Percentiles rank a stretch among this genome's conserved stretches.
Conservation (phyloP, 768 basidiomycete genomes). For the Leccinum fibrillosum region DNA sequence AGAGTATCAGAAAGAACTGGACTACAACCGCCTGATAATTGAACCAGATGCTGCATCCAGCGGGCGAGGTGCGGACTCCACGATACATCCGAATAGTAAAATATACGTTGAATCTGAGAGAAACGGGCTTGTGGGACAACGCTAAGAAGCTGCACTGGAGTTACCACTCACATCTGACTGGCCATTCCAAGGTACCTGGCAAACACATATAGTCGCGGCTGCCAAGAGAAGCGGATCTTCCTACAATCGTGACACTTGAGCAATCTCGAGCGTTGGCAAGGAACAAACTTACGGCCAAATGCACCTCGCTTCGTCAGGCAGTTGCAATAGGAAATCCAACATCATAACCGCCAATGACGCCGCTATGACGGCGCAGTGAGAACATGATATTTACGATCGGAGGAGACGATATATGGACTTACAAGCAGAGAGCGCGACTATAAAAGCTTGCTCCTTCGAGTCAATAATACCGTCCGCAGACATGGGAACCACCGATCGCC, state of each 20-base stretch:
- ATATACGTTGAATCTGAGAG: constrained; percentile 21
- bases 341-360: constrained; percentile 9
- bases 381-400: background rate
- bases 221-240: constrained; percentile 2
- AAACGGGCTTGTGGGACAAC: background rate
- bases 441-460: background rate
- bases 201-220: constrained; percentile 8
- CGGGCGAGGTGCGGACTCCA: constrained; percentile 3
- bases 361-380: background rate
- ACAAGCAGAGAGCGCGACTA: background rate
- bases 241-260: background rate
- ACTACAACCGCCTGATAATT: constrained; percentile 12
- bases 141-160: background rate
- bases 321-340: constrained; percentile 9
- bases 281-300: constrained; percentile 20
- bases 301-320: constrained; percentile 8
- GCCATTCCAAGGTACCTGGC: constrained; percentile 18
- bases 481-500: background rate
- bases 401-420: background rate
- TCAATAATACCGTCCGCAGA: background rate
- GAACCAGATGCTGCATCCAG: constrained; percentile 17
- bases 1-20: constrained; percentile 10
- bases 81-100: constrained; percentile 16
- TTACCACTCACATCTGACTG: constrained; percentile 17
- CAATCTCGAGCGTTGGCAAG: background rate